A percentile compares a stretch with the other conserved stretches of the same genome.
phyloP scores from a whole-genome alignment of 2,329 filamentous ascomycete genomes.

The Macrophomina pseudophaseolina region DNA sequence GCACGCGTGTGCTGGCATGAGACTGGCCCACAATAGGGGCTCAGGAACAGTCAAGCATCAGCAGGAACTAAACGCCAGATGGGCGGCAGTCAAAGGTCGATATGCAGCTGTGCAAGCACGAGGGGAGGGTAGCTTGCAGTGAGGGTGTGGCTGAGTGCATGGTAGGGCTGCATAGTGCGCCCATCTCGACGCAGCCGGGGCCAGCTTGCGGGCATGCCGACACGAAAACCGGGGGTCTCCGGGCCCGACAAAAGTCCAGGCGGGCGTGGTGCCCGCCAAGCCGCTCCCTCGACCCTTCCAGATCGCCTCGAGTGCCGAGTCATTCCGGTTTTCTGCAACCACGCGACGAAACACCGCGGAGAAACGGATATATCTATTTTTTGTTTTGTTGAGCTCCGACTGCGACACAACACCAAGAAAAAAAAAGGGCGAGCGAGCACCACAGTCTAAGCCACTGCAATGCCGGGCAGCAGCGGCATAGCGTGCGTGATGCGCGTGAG shows the following conservation, averaged over 20 bases:
- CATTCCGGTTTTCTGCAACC: constrained; percentile 18
- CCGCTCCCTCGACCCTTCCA: constrained; percentile 5
- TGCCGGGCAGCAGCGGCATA: constrained; percentile 16
- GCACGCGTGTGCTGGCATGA: constrained; percentile 20
- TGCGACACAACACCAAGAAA: constrained; percentile 18
- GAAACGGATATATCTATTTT: constrained; percentile 3
- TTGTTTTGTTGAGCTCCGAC: constrained; percentile 18
- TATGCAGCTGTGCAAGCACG: constrained; percentile 7
- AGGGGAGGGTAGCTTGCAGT: not conserved
- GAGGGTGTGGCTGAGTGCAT: constrained; percentile 6
- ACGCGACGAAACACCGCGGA: constrained; percentile 19
- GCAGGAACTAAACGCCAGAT: not conserved
- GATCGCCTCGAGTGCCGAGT: constrained; percentile 10
- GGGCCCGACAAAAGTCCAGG: not conserved
- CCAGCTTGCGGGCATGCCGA: constrained; percentile 8
- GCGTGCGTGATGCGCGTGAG: not conserved
- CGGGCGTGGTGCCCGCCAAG: constrained; percentile 7
- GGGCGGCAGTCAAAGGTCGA: constrained; percentile 5
- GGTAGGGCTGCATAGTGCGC: constrained; percentile 15
- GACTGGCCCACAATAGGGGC: not conserved
- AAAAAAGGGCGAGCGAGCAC: not conserved
- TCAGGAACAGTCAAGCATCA: constrained; percentile 14
- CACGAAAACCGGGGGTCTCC: not conserved
- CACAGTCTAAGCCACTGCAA: constrained; percentile 9
- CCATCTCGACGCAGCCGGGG: not conserved